Conservation (phyloP, 352 stramenopile species). For the Bremia lactucae region DNA sequence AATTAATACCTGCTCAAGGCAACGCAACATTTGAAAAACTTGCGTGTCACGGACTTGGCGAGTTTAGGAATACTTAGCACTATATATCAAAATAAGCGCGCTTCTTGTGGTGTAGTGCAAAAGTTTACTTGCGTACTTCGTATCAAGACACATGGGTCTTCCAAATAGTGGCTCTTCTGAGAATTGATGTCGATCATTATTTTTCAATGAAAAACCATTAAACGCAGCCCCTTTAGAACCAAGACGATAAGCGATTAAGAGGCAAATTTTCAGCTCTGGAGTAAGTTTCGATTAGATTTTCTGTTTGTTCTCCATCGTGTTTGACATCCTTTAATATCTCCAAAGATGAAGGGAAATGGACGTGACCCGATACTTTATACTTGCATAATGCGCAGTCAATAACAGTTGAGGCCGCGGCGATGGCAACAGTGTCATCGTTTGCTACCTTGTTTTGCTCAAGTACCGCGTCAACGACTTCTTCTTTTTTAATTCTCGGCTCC, state of each 20-base stretch:
- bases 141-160: too few relatives aligned
- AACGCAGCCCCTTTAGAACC: constrained; percentile 23
- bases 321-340: background rate
- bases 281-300: constrained; percentile 7
- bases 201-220: background rate
- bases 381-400: constrained; percentile 43
- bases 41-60: too few relatives aligned
- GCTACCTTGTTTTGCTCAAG: background rate
- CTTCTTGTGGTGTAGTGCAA: too few relatives aligned
- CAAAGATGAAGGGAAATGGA: background rate
- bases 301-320: background rate
- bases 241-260: constrained; percentile 37
- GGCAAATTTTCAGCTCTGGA: constrained; percentile 11
- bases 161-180: too few relatives aligned
- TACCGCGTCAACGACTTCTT: constrained; percentile 1
- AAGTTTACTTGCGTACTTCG: too few relatives aligned
- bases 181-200: too few relatives aligned
- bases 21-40: too few relatives aligned
- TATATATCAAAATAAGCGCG: too few relatives aligned
- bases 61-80: too few relatives aligned
- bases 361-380: constrained; percentile 41
- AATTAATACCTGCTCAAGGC: too few relatives aligned
- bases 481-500: constrained; percentile 21
- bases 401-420: constrained; percentile 11
- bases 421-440: background rate